Conservation (phyloP, 2,329 filamentous ascomycete genomes). For the Lachnellula occidentalis region DNA sequence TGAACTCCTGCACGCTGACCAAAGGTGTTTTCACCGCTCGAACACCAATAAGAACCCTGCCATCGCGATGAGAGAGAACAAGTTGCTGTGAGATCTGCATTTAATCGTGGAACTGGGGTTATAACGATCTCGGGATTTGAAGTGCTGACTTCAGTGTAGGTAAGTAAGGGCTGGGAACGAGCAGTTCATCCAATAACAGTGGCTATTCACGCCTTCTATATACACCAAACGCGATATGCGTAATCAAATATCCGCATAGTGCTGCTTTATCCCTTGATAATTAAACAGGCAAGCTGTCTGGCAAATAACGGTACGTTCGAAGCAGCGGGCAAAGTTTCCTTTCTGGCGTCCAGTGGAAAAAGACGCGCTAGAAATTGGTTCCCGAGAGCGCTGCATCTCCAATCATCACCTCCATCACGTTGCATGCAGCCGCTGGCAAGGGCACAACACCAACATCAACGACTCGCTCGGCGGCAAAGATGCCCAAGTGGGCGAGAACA, state of each 20-base stretch:
- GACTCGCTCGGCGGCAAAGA: slow-evolving; percentile 9
- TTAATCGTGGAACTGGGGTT: neutral
- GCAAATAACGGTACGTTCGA: neutral
- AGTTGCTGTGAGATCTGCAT: neutral
- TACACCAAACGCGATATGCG: neutral
- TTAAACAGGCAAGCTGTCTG: neutral
- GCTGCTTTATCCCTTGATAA: neutral
- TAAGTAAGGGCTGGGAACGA: too few species aligned
- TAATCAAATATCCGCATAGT: too few species aligned
- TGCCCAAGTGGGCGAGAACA: neutral
- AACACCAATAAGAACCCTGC: neutral
- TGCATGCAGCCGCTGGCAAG: slow-evolving; percentile 19
- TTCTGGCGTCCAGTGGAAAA: neutral
- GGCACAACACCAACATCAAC: slow-evolving; percentile 6
- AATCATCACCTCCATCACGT: slow-evolving; percentile 18
- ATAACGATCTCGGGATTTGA: neutral
- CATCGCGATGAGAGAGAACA: neutral
- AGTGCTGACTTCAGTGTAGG: too few species aligned
- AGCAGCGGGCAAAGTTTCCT: neutral
- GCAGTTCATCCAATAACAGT: neutral
- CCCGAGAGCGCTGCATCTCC: neutral
- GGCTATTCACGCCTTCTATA: neutral
- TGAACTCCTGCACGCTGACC: neutral
- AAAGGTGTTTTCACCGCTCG: neutral
- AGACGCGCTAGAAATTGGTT: neutral